These are phyloP conservation scores for Populus tomentosa DNA, from an alignment of 441 rosid species.

Conservation along the genomic window DNA sequence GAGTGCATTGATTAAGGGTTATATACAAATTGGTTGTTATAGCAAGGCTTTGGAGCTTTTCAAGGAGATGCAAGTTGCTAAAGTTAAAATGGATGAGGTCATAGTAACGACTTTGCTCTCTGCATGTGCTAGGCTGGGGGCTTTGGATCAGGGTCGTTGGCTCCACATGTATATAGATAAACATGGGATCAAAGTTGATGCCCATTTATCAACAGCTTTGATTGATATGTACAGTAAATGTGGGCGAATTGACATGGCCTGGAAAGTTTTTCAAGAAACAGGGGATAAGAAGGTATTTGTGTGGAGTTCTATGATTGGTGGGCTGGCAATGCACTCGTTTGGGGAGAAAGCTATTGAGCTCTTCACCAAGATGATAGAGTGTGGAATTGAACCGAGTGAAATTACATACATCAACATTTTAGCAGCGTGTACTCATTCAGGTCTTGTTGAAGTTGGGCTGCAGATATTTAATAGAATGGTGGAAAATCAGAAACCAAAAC, in stretches of 20 bases:
- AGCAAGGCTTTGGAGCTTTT: conserved; percentile 20
- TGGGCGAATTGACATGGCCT: conserved; percentile 21
- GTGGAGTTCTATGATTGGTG: conserved; percentile 26
- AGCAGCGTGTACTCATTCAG: conserved; percentile 69
- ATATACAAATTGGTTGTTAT: conserved; percentile 18
- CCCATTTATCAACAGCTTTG: conserved; percentile 22
- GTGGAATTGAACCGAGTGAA: conserved; percentile 53
- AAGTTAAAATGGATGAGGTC: conserved; percentile 16
- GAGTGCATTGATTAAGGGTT: conserved; percentile 22
- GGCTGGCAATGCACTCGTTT: conserved; percentile 23
- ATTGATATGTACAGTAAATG: conserved; percentile 30
- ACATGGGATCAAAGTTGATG: conserved; percentile 14
- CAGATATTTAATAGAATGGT: conserved; percentile 49
- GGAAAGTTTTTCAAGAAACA: conserved; percentile 17
- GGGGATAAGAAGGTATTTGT: conserved; percentile 21
- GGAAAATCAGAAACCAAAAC: conserved; percentile 28
- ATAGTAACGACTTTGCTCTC: conserved; percentile 18
- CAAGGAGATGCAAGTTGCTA: conserved; percentile 20
- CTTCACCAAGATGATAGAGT: conserved; percentile 47
- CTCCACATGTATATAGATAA: conserved; percentile 17
- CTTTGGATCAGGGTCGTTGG: conserved; percentile 28
- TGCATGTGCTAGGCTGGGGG: conserved; percentile 25
- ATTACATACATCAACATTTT: conserved; percentile 55
- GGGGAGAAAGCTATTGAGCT: conserved; percentile 41
- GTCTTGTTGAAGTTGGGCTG: conserved; percentile 50